These are phyloP conservation scores for Centrapalus pauciflorus DNA, from an alignment of 129 eudicot species.

Conservation along the genomic window DNA sequence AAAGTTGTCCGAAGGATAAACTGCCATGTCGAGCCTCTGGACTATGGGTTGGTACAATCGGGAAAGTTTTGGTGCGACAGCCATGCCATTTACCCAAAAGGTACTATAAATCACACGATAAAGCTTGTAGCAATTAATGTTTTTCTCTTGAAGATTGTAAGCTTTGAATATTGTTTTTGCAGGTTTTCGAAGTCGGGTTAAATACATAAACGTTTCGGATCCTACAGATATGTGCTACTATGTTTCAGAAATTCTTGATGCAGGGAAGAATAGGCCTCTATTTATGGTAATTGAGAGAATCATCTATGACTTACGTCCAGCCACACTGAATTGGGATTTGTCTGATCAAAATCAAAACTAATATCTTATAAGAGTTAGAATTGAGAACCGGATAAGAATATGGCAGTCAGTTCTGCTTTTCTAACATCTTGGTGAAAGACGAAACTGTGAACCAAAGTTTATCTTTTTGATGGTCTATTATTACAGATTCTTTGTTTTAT, in stretches of 20 bases:
- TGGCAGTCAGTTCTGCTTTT: no score
- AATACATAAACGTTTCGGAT: slow-evolving; percentile 76
- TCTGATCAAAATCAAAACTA: neutral
- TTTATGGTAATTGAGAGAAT: slow-evolving; percentile 58
- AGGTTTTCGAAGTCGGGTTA: slow-evolving; percentile 93
- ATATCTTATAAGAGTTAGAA: neutral
- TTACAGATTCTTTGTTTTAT: no score
- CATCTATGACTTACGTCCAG: neutral
- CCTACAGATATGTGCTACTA: slow-evolving; percentile 72
- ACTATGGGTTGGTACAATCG: slow-evolving; percentile 59
- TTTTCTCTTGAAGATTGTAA: slow-evolving; percentile 3
- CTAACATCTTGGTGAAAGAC: no score
- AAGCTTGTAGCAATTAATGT: neutral
- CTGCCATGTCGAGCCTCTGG: slow-evolving; percentile 71
- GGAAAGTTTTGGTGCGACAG: slow-evolving; percentile 79
- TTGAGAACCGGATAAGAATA: no score
- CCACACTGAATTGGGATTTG: neutral
- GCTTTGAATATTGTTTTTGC: slow-evolving; percentile 24
- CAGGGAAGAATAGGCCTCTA: slow-evolving; percentile 65
- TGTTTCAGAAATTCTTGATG: slow-evolving; percentile 81
- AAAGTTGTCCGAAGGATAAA: slow-evolving; percentile 86
- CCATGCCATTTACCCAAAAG: slow-evolving; percentile 90
- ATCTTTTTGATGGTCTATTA: no score
- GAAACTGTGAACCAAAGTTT: no score
- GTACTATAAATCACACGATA: slow-evolving; percentile 28